A percentile compares a stretch with the other conserved stretches of the same genome.
phyloP scores from a whole-genome alignment of 2,329 filamentous ascomycete species.

The Aspergillus hiratsukae region DNA sequence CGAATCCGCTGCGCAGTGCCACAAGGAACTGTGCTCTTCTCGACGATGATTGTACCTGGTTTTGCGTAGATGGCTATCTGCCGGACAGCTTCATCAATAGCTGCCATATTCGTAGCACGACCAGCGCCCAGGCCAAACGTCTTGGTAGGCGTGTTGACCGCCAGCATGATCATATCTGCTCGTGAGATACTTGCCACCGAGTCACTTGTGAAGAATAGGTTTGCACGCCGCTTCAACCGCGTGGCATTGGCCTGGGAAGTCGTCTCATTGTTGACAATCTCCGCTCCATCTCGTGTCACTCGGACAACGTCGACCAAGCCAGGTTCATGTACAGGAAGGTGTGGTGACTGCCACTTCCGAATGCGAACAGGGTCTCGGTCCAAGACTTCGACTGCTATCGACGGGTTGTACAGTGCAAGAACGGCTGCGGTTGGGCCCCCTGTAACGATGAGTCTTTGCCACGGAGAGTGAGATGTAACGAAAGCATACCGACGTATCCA shows the following conservation, averaged over 20 bases:
- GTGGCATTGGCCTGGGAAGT: slow-evolving; percentile 13
- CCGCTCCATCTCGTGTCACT: slow-evolving; percentile 35
- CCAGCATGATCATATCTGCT: slow-evolving; percentile 70
- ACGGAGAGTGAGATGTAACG: slow-evolving; percentile 11
- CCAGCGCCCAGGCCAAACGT: slow-evolving; percentile 64
- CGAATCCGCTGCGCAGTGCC: slow-evolving; percentile 66
- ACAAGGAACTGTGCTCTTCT: slow-evolving; percentile 78
- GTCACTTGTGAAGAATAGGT: slow-evolving; percentile 70
- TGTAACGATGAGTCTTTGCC: slow-evolving; percentile 24
- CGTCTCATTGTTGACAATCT: slow-evolving; percentile 4
- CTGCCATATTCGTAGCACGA: slow-evolving; percentile 66
- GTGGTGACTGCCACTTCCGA: slow-evolving; percentile 66
- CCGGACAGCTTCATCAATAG: slow-evolving; percentile 64
- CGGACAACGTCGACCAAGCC: slow-evolving; percentile 65
- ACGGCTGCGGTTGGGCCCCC: slow-evolving; percentile 72
- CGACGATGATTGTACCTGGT: slow-evolving; percentile 67
- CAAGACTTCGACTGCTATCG: slow-evolving; percentile 68
- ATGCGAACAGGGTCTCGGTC: slow-evolving; percentile 65
- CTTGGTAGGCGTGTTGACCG: slow-evolving; percentile 78
- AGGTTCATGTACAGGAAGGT: slow-evolving; percentile 73
- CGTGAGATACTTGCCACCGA: slow-evolving; percentile 57
- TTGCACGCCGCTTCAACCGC: slow-evolving; percentile 51
- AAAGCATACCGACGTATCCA: slow-evolving; percentile 64
- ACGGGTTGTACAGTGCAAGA: slow-evolving; percentile 67
- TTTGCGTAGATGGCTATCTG: slow-evolving; percentile 64